Conservation (phyloP, 2,329 filamentous ascomycete species). For the Chlorencoelia australis region DNA sequence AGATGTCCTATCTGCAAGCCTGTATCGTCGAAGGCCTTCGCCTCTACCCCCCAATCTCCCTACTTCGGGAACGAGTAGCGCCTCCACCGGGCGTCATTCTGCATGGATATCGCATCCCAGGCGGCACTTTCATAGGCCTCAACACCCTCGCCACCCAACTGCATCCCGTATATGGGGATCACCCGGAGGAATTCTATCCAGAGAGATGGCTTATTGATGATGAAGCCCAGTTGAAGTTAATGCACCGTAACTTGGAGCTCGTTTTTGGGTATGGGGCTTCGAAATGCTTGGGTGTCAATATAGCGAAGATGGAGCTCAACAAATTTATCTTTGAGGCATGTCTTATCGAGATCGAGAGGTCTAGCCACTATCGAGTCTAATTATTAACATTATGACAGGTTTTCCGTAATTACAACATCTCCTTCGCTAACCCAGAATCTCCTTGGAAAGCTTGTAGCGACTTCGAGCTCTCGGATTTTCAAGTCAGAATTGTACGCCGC, state of each 20-base stretch:
- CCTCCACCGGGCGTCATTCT: conserved; percentile 15
- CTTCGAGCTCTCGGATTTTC: neutral
- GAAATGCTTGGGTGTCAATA: conserved; percentile 37
- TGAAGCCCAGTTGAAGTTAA: conserved; percentile 19
- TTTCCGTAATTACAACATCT: neutral
- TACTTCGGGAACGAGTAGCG: conserved; percentile 15
- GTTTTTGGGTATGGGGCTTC: conserved; percentile 37
- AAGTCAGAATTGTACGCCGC: neutral
- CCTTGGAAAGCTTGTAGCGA: neutral
- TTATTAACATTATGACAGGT: neutral
- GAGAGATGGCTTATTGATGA: conserved; percentile 37
- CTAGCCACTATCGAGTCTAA: neutral
- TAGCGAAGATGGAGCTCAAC: conserved; percentile 39
- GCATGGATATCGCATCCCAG: conserved; percentile 12
- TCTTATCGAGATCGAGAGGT: neutral
- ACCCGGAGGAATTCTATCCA: conserved; percentile 35
- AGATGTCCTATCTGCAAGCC: conserved; percentile 36
- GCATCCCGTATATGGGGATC: conserved; percentile 26
- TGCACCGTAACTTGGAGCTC: conserved; percentile 32
- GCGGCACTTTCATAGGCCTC: conserved; percentile 24
- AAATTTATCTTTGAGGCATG: conserved; percentile 40
- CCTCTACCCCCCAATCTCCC: conserved; percentile 34
- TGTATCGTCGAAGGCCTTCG: conserved; percentile 40
- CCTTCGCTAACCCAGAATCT: neutral
- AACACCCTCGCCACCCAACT: conserved; percentile 25